Percentiles rank a stretch among this genome's conserved stretches.
These are phyloP conservation scores for Cantharellus anzutake DNA, from an alignment of 768 basidiomycete species.

Conservation along the genomic window DNA sequence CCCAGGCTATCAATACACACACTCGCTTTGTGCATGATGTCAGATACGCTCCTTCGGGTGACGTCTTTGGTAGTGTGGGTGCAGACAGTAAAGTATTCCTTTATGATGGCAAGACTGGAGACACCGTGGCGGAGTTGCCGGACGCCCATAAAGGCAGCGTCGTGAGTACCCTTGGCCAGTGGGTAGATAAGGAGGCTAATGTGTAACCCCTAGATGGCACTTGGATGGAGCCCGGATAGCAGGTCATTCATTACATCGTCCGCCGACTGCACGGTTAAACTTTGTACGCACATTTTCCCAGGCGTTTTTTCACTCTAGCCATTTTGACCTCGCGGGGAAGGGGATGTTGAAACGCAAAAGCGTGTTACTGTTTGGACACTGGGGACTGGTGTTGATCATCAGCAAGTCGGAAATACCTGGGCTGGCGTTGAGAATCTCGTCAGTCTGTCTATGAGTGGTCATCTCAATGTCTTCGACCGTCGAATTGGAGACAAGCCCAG, in stretches of 20 bases:
- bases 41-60: slow-evolving; percentile 61
- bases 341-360: slow-evolving; percentile 66
- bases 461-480: slow-evolving; percentile 66
- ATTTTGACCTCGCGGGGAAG: slow-evolving; percentile 19
- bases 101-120: slow-evolving; percentile 81
- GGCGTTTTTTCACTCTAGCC: neutral
- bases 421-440: slow-evolving; percentile 48
- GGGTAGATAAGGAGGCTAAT: neutral
- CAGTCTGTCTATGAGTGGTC: slow-evolving; percentile 67
- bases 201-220: slow-evolving; percentile 21
- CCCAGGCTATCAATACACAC: slow-evolving; percentile 67
- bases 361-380: slow-evolving; percentile 47
- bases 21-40: slow-evolving; percentile 87
- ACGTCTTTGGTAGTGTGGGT: slow-evolving; percentile 72
- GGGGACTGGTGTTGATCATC: slow-evolving; percentile 53
- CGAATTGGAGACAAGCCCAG: slow-evolving; percentile 41
- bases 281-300: slow-evolving; percentile 36
- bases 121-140: slow-evolving; percentile 47
- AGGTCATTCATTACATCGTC: slow-evolving; percentile 62
- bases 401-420: slow-evolving; percentile 87
- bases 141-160: slow-evolving; percentile 61
- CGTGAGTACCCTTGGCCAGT: slow-evolving; percentile 25
- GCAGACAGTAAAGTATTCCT: slow-evolving; percentile 71
- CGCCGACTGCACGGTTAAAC: slow-evolving; percentile 69
- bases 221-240: slow-evolving; percentile 56